Evolutionary conservation across 2,329 filamentous ascomycete species (phyloP), one percentile per base, ranked within the genome.

Genomic region (Fusarium pseudoanthophilum): DNA sequence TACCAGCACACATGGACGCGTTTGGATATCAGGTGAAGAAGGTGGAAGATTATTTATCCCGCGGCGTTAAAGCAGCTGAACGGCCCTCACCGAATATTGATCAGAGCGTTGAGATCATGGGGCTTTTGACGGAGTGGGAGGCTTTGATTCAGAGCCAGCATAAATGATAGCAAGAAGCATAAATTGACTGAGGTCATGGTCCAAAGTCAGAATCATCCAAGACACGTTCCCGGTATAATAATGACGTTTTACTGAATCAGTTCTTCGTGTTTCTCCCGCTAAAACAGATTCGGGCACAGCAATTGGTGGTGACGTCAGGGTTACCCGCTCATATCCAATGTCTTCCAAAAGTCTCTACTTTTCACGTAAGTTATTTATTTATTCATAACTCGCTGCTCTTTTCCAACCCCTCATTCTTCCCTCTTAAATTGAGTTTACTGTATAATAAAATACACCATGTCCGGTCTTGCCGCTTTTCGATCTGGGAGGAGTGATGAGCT

Each of bases 31-130:
- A 67, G 14, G 62, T 67, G 6, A 67, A 52, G 28, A 60, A 15
- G 1, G 64, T 67, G 52, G 64, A 67, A 26, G 52, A 67, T 9
- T 67, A 40, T 30, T 21, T 67, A 24, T 40, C 39, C 8, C 34
- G 32, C n/a, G 64, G 45, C 1, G 28, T 52, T 0, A 67, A 40
- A 16, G 26, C 24, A 24, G 62, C 62, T 1, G 24, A 67, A 26
- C 63, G 64, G 14, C 64, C 62, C 3, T 67, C 64, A 8, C 64
- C 62, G 7, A 67, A 67, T 5, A 9, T 67, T 11, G 28, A 60
- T 24, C 64, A 67, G 52, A 67, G 64, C 8, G 62, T 67, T 34
- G 62, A 67, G 15, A 67, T 67, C 18, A 67, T 67, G 64, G 34
- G 34, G 2, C 11, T 67, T 4, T 40, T 67, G 21, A 67, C 64